Base-by-base conservation (phyloP, 345 rosid genomes). In the Gynandropsis gynandra region DNA sequence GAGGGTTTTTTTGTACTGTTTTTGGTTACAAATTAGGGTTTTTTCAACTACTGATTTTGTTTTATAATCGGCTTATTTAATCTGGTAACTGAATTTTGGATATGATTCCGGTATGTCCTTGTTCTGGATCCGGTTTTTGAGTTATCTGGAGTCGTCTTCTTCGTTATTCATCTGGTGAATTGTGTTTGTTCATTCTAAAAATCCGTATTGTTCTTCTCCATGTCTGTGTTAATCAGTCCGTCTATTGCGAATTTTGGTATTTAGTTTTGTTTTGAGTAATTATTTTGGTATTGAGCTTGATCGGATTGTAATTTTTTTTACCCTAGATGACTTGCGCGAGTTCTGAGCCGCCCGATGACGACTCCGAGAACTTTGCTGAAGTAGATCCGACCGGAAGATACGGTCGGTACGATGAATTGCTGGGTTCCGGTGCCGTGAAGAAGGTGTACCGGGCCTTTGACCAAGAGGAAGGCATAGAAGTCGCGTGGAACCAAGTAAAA, bases 401-500 rank as follows among this genome's bases (percentile, higher is more conserved):
- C 18, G 97, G 97, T 1, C 76, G 95, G 4, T 88, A 84, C 74
- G 56, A 47, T 0, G 92, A 78, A 52, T 73, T 85, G 0, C 71
- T 88, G 0, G 92, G 97, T 4, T 61, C 69, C 3, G 92, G 95
- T 0, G 84, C 95, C 0, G 84, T 82, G 10, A 88, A 88, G 42
- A 84, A 78, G 27, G 97, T 88, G 11, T 88, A 88, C 70, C 69
- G 97, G 0, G 95, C 95, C 10, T 88, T 88, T 50, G 97, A 88
- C 60, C 88, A 88, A 56, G 90, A 82, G 54, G 90, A 88, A 61
- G 97, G 95, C 27, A 82, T 84, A 6, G 97, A 88, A 51, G 97
- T 88, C 18, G 97, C 97, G 9, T 88, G 97, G 97, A 84, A 88
- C 62, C 94, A 88, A 65, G 94, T 84, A 17, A 84, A 80, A 24